These are phyloP conservation scores for Paramecium bursaria DNA, from an alignment of 73 alveolate genomes.

Conservation along the genomic window DNA sequence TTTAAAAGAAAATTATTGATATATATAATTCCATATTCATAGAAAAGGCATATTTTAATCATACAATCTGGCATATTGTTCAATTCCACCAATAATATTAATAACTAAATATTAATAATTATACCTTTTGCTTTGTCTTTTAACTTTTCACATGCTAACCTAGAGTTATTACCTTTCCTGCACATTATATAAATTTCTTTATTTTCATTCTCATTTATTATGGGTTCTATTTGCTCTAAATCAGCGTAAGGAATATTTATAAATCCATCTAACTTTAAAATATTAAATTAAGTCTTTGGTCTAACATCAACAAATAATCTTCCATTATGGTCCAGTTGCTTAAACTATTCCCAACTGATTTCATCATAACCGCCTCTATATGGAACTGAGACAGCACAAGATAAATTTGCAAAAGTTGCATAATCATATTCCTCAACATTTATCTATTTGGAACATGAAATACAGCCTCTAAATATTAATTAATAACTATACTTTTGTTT, in stretches of 20 bases:
- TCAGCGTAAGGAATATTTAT: slow-evolving; percentile 69
- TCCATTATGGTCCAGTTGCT: slow-evolving; percentile 50
- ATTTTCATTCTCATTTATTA: not conserved
- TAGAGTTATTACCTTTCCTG: slow-evolving; percentile 79
- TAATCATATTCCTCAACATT: slow-evolving; percentile 61
- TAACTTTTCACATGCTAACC: slow-evolving; percentile 71
- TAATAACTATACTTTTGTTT: slow-evolving; percentile 27
- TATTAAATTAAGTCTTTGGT: slow-evolving; percentile 73
- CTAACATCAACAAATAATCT: slow-evolving; percentile 77
- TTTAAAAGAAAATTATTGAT: too few species aligned
- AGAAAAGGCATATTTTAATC: slow-evolving; percentile 59
- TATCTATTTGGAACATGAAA: not conserved
- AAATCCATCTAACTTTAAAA: slow-evolving; percentile 76
- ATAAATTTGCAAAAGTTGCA: slow-evolving; percentile 22
- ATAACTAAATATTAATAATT: not conserved
- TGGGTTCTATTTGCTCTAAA: slow-evolving; percentile 36
- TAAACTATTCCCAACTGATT: slow-evolving; percentile 49
- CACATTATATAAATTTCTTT: slow-evolving; percentile 75
- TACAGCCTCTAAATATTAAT: not conserved
- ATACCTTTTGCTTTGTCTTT: not conserved
- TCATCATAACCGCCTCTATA: slow-evolving; percentile 27
- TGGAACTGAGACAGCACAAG: slow-evolving; percentile 1
- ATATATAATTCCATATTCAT: too few species aligned
- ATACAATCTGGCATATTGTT: slow-evolving; percentile 49
- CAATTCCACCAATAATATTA: slow-evolving; percentile 65